These are phyloP conservation scores for Penicillium cataractarum DNA, from an alignment of 495 filamentous ascomycete genomes.

Conservation along the genomic window DNA sequence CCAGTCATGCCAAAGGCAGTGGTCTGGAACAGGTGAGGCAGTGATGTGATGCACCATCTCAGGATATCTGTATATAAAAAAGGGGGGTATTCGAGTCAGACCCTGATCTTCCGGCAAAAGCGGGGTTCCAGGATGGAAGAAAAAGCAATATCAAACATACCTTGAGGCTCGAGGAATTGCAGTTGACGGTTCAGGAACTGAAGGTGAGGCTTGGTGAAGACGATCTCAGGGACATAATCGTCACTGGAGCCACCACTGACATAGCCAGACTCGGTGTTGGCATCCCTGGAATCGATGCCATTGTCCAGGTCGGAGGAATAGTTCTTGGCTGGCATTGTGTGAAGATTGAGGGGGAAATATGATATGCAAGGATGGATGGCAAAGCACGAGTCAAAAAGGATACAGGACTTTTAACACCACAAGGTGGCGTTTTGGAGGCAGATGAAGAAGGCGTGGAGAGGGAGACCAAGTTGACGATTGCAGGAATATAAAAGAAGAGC, in stretches of 20 bases:
- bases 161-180: conserved; percentile 76
- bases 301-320: conserved; percentile 47
- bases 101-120: conserved; percentile 10
- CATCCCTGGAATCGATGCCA: conserved; percentile 39
- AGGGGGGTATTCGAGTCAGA: conserved; percentile 29
- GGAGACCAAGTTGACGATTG: conserved; percentile 32
- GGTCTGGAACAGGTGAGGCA: conserved; percentile 91
- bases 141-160: conserved; percentile 39
- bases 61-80: conserved; percentile 73
- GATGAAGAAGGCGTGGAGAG: conserved; percentile 23
- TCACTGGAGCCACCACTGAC: conserved; percentile 72
- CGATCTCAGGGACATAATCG: conserved; percentile 70
- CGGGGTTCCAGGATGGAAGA: conserved; percentile 10
- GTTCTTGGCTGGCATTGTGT: conserved; percentile 48
- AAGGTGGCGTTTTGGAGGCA: conserved; percentile 11
- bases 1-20: conserved; percentile 97
- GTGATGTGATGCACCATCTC: conserved; percentile 85
- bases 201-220: conserved; percentile 87
- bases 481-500: conserved; percentile 36
- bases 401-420: conserved; percentile 15
- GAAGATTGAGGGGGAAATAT: conserved; percentile 12
- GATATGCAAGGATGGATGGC: conserved; percentile 6
- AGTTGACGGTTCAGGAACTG: conserved; percentile 88
- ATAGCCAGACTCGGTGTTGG: conserved; percentile 81
- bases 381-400: neutral